Percentiles rank a stretch among this genome's conserved stretches.
Evolutionary conservation across 176 grass and related monocot genomes (phyloP).

Genomic region (Tillandsia fasciculata): DNA sequence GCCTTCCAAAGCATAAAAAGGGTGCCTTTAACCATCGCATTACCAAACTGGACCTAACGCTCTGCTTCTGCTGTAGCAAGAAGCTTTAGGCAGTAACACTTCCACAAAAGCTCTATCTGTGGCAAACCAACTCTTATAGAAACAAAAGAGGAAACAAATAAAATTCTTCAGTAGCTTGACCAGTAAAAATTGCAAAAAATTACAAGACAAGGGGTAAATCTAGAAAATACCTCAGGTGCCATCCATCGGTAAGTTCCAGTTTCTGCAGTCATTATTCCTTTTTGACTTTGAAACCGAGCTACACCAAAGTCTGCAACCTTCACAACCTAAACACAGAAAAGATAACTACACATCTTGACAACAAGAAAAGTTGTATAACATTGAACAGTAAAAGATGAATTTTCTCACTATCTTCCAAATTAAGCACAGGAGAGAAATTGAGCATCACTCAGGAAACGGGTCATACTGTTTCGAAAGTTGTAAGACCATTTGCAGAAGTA

Average conservation of each 20-base stretch:
- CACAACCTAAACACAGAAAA: conserved; percentile 41
- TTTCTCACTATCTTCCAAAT: background rate
- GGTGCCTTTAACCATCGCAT: too few species aligned
- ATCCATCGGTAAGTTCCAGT: conserved; percentile 99
- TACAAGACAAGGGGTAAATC: too few species aligned
- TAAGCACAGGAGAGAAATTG: background rate
- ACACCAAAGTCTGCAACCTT: conserved; percentile 98
- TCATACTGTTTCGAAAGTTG: background rate
- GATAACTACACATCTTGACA: conserved; percentile 21
- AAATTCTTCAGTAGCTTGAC: too few species aligned
- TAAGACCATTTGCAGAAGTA: background rate
- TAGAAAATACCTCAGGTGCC: conserved; percentile 75
- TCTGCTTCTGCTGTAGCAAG: too few species aligned
- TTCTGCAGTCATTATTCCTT: conserved; percentile 92
- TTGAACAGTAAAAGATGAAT: background rate
- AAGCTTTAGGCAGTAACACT: too few species aligned
- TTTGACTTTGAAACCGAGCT: conserved; percentile 47
- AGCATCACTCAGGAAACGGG: background rate
- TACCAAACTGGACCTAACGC: too few species aligned
- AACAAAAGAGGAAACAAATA: too few species aligned
- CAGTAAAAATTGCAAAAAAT: background rate
- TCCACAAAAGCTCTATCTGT: too few species aligned
- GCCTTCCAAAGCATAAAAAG: too few species aligned
- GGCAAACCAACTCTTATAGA: too few species aligned
- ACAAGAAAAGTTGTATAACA: conserved; percentile 13